Percentiles rank a stretch among this genome's conserved stretches.
Conservation (phyloP, 306 rosid genomes). For the Begonia peltatifolia region DNA sequence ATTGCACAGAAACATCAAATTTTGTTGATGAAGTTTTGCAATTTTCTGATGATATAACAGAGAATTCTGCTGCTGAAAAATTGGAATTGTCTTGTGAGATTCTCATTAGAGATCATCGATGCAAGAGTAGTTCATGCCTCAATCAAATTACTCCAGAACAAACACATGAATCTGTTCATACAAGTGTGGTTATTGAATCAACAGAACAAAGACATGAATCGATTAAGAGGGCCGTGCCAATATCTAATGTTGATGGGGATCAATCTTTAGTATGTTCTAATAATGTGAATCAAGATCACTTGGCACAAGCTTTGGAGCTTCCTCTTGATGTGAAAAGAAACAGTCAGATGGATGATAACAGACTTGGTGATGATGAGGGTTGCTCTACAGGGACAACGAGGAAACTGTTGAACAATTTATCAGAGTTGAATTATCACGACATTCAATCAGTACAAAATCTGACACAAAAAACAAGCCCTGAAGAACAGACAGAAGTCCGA, state of each 20-base stretch:
- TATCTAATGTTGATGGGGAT: conserved; percentile 1
- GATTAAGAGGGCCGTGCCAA: background rate
- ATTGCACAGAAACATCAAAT: background rate
- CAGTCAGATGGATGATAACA: conserved; percentile 1
- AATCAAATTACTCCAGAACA: conserved; percentile 7
- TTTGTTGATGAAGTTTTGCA: background rate
- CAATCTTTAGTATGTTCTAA: background rate
- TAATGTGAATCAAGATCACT: background rate
- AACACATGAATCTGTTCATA: conserved; percentile 14
- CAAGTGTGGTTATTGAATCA: conserved; percentile 17
- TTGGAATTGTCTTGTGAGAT: conserved; percentile 1
- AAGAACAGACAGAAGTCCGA: conserved; percentile 3
- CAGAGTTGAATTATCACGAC: background rate
- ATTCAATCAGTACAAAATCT: conserved; percentile 2
- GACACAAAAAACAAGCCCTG: background rate
- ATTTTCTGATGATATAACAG: background rate
- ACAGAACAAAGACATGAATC: background rate
- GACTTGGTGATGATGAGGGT: background rate
- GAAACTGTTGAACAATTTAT: too few relatives aligned
- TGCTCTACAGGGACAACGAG: background rate
- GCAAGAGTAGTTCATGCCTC: background rate
- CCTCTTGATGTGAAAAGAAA: conserved; percentile 5
- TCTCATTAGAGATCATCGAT: background rate
- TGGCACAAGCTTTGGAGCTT: conserved; percentile 3
- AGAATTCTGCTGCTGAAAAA: background rate